Conservation (phyloP, 345 rosid species). For the Eucalyptus polybractea region DNA sequence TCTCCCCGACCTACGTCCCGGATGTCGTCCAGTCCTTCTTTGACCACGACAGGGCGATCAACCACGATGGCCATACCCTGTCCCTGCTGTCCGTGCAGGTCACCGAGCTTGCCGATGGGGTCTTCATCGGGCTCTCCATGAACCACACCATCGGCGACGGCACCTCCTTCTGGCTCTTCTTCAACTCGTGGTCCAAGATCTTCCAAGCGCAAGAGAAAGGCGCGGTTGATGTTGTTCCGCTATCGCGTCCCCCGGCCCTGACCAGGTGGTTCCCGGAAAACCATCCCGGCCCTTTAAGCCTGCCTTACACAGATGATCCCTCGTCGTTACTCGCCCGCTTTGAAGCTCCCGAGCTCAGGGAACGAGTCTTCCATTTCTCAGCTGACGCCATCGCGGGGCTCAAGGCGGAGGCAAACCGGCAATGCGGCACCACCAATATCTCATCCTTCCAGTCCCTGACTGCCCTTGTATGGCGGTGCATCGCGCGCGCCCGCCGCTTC, state of each 20-base stretch:
- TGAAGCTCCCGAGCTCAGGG: constrained; percentile 32
- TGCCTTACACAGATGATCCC: constrained; percentile 33
- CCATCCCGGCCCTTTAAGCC: constrained; percentile 19
- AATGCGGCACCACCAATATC: constrained; percentile 23
- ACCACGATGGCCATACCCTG: constrained; percentile 43
- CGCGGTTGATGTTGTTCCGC: neutral
- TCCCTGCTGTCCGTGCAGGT: constrained; percentile 54
- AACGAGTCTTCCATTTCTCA: constrained; percentile 59
- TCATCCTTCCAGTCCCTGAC: constrained; percentile 69
- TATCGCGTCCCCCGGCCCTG: constrained; percentile 35
- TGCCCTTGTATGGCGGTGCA: constrained; percentile 55
- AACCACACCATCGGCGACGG: constrained; percentile 66
- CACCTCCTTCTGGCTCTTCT: constrained; percentile 57
- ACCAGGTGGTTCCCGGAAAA: constrained; percentile 59
- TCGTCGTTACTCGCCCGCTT: constrained; percentile 26
- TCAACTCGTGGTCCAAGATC: constrained; percentile 51
- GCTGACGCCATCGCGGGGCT: constrained; percentile 33
- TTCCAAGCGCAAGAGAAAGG: constrained; percentile 22
- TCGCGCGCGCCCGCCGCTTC: constrained; percentile 27
- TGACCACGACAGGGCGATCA: constrained; percentile 48
- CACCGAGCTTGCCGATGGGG: constrained; percentile 54
- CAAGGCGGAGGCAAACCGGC: constrained; percentile 40
- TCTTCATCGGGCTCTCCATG: constrained; percentile 58
- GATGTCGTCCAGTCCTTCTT: constrained; percentile 56
- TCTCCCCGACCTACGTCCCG: constrained; percentile 43